Conservation (phyloP, 768 basidiomycete species). For the Russula brevipes region DNA sequence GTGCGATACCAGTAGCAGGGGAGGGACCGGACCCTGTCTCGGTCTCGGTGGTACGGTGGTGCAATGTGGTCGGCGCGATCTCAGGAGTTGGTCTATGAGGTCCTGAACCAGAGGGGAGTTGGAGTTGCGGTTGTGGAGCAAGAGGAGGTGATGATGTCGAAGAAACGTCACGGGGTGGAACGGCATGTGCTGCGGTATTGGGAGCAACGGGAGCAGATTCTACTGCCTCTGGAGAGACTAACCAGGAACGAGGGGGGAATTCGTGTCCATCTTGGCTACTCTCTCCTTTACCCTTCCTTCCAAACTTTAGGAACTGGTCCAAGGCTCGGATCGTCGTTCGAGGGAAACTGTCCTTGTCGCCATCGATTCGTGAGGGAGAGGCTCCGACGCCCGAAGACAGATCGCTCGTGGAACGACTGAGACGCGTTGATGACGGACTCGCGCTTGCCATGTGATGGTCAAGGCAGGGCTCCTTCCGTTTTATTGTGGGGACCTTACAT, state of each 20-base stretch:
- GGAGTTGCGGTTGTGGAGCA: background rate
- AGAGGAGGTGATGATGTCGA: background rate
- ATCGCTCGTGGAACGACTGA: slow-evolving; percentile 13
- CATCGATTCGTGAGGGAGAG: slow-evolving; percentile 5
- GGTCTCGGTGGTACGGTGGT: background rate
- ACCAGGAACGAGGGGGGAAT: slow-evolving; percentile 27
- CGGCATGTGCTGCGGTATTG: background rate
- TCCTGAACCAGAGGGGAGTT: background rate
- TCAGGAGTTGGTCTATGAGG: background rate
- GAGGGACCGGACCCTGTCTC: background rate
- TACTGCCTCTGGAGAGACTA: background rate
- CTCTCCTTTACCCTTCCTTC: slow-evolving; percentile 21
- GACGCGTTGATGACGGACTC: slow-evolving; percentile 1
- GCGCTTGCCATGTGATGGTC: background rate
- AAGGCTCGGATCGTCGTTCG: slow-evolving; percentile 17
- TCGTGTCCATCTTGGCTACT: background rate
- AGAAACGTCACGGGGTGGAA: background rate
- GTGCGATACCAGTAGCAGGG: background rate
- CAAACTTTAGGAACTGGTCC: slow-evolving; percentile 22
- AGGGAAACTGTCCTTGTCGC: slow-evolving; percentile 7
- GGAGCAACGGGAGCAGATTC: background rate
- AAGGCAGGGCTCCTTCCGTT: background rate
- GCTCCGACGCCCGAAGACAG: background rate
- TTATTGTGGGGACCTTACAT: too few species aligned
- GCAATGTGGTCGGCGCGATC: background rate